A percentile compares a stretch with the other conserved stretches of the same genome.
Evolutionary conservation across 805 yeast genomes (phyloP).

Genomic region (Jamesozyma rosinii): DNA sequence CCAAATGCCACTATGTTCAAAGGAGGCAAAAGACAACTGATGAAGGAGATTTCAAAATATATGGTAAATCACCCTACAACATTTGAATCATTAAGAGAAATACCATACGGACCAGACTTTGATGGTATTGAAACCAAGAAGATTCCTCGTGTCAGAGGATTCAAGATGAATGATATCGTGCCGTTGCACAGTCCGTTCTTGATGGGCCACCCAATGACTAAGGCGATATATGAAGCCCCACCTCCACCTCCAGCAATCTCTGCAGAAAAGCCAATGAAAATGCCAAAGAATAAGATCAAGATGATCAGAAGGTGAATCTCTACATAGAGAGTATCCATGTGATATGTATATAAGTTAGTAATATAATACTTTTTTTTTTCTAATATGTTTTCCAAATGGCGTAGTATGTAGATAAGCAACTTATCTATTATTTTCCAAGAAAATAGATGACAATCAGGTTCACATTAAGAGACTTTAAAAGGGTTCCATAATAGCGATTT

Average conservation of each 20-base stretch:
- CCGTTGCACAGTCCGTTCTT: constrained; percentile 80
- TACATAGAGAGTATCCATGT: neutral
- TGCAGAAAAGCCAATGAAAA: constrained; percentile 22
- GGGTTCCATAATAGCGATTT: too few species aligned
- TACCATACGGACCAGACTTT: constrained; percentile 59
- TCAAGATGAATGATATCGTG: constrained; percentile 74
- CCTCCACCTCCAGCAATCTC: constrained; percentile 35
- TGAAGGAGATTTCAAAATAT: constrained; percentile 51
- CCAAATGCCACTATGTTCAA: constrained; percentile 12
- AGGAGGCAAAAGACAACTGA: constrained; percentile 55
- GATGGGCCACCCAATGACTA: constrained; percentile 77
- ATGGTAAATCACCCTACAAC: constrained; percentile 63
- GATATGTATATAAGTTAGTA: neutral
- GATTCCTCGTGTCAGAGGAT: constrained; percentile 75
- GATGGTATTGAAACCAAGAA: constrained; percentile 45
- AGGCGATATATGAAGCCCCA: constrained; percentile 48
- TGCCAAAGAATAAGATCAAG: constrained; percentile 28
- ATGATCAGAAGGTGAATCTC: constrained; percentile 25
- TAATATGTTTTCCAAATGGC: too few species aligned
- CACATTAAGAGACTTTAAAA: too few species aligned
- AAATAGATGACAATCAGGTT: too few species aligned
- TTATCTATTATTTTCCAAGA: too few species aligned
- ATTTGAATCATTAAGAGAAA: constrained; percentile 48
- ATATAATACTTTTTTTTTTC: neutral
- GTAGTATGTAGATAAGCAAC: too few species aligned